phyloP scores from a whole-genome alignment of 2,329 filamentous ascomycete species.

The Metarhizium guizhouense region DNA sequence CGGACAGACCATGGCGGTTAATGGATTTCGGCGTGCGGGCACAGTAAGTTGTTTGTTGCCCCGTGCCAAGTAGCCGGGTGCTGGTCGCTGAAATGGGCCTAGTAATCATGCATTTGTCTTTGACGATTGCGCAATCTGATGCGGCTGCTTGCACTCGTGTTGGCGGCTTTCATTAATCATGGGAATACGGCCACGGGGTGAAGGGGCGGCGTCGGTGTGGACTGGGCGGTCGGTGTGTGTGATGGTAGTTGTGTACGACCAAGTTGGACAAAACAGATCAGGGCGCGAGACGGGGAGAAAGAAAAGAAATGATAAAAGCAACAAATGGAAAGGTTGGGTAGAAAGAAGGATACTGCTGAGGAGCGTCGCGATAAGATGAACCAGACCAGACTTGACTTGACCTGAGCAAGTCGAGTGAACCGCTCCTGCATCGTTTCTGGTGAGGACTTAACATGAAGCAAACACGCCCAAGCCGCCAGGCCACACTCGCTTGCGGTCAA shows the following conservation, averaged over 20 bases:
- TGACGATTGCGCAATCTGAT: neutral
- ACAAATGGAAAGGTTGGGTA: neutral
- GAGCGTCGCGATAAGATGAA: neutral
- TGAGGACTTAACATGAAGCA: neutral
- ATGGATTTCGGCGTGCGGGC: neutral
- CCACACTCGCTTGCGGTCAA: too few species aligned
- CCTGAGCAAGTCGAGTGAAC: neutral
- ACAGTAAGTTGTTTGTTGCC: neutral
- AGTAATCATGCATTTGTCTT: neutral
- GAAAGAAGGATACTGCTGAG: neutral
- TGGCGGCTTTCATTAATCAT: neutral
- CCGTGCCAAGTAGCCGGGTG: neutral
- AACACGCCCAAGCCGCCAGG: too few species aligned
- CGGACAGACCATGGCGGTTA: neutral
- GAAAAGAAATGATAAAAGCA: neutral
- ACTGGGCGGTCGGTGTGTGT: neutral
- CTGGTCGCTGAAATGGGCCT: neutral
- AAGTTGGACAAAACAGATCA: neutral
- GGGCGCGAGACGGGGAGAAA: neutral
- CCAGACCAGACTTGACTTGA: neutral
- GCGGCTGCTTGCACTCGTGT: neutral
- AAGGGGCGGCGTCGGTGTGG: neutral
- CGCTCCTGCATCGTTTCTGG: neutral
- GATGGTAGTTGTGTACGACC: neutral
- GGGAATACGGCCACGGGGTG: neutral